Evolutionary conservation across 768 basidiomycete genomes (phyloP).

Genomic region (Boletales sp.): DNA sequence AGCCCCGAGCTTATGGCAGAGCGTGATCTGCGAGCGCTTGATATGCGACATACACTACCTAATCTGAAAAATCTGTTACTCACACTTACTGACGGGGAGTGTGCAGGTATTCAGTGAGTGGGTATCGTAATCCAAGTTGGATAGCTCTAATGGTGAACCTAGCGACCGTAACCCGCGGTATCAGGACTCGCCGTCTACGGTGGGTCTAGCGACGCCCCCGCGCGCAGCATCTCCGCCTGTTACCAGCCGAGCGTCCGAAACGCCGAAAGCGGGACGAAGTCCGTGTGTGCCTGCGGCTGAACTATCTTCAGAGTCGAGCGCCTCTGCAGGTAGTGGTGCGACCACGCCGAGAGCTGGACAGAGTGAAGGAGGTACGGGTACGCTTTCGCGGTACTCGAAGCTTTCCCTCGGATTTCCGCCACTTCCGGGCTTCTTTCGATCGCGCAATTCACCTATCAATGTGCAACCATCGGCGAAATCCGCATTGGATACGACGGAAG

Average conservation of each 20-base stretch:
- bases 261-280: slow-evolving; percentile 25
- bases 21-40: slow-evolving; percentile 81
- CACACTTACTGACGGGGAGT: slow-evolving; percentile 74
- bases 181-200: slow-evolving; percentile 20
- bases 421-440: slow-evolving; percentile 60
- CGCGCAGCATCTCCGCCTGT: slow-evolving; percentile 14
- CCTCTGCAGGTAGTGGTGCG: slow-evolving; percentile 51
- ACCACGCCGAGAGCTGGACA: slow-evolving; percentile 50
- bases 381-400: slow-evolving; percentile 38
- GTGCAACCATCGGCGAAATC: slow-evolving; percentile 23
- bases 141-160: slow-evolving; percentile 10
- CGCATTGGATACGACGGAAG: slow-evolving; percentile 18
- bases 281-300: slow-evolving; percentile 11
- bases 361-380: slow-evolving; percentile 29
- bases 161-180: slow-evolving; percentile 11
- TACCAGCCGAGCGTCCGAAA: slow-evolving; percentile 16
- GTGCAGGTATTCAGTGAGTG: slow-evolving; percentile 44
- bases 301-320: slow-evolving; percentile 31
- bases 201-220: slow-evolving; percentile 24
- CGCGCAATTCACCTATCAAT: slow-evolving; percentile 51
- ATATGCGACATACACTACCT: slow-evolving; percentile 93
- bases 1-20: slow-evolving; percentile 78
- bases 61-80: slow-evolving; percentile 94
- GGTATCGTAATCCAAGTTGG: background rate
- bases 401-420: slow-evolving; percentile 53